phyloP scores from a whole-genome alignment of 2,329 filamentous ascomycete species.

The Proliferodiscus dingleyae region DNA sequence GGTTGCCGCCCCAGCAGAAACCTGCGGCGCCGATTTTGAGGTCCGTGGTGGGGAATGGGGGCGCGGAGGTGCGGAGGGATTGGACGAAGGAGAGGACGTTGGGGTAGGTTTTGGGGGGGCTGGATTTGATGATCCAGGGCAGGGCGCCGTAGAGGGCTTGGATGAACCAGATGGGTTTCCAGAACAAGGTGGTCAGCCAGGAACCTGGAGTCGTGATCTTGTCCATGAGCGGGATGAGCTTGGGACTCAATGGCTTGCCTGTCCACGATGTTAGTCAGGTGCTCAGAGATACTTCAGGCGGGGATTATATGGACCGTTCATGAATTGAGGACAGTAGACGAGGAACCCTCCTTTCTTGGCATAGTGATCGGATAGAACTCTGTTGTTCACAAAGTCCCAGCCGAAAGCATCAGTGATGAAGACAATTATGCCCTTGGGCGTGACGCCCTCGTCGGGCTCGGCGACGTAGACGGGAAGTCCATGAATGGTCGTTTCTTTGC shows the following conservation, averaged over 20 bases:
- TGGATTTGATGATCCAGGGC: conserved; percentile 26
- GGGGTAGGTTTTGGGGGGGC: conserved; percentile 28
- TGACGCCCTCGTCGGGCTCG: conserved; percentile 17
- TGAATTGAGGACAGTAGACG: conserved; percentile 47
- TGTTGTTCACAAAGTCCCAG: conserved; percentile 41
- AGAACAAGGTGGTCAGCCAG: conserved; percentile 20
- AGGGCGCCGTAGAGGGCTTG: conserved; percentile 33
- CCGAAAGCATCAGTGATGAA: conserved; percentile 46
- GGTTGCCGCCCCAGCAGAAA: conserved; percentile 61
- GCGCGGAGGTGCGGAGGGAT: conserved; percentile 30
- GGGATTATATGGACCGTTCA: conserved; percentile 40
- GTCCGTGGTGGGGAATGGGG: conserved; percentile 23
- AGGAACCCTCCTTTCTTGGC: conserved; percentile 38
- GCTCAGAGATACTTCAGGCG: too few species aligned
- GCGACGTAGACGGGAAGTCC: conserved; percentile 41
- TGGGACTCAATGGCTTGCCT: conserved; percentile 15
- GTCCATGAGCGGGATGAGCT: conserved; percentile 15
- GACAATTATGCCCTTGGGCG: conserved; percentile 38
- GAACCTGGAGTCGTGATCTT: conserved; percentile 18
- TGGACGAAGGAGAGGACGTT: conserved; percentile 36
- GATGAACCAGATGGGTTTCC: conserved; percentile 37
- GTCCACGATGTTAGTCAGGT: background rate
- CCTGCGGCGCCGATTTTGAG: conserved; percentile 49
- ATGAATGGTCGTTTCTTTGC: conserved; percentile 37
- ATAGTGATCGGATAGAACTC: conserved; percentile 43